Conservation (phyloP, 2,329 filamentous ascomycete species). For the Macrophomina pseudophaseolina region DNA sequence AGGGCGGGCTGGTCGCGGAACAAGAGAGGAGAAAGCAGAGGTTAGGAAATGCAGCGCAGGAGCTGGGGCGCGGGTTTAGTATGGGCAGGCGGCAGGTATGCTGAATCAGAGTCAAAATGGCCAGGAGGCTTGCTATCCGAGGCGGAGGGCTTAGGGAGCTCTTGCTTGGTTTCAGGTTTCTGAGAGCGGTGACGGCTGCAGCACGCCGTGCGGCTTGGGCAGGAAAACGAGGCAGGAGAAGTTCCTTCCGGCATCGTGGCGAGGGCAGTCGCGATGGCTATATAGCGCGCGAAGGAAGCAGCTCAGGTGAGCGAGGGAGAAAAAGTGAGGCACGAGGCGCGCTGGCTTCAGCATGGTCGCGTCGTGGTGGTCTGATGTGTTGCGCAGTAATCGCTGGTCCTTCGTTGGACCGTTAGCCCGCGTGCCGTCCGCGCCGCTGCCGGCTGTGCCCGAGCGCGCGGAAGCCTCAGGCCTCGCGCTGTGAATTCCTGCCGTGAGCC, state of each 20-base stretch:
- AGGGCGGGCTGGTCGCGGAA: neutral
- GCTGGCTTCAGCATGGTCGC: conserved; percentile 16
- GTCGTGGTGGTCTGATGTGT: conserved; percentile 17
- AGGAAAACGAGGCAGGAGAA: neutral
- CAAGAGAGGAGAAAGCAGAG: neutral
- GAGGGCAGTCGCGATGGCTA: neutral
- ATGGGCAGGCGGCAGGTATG: conserved; percentile 18
- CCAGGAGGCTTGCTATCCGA: conserved; percentile 17
- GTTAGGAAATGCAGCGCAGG: neutral
- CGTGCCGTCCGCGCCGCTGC: conserved; percentile 15
- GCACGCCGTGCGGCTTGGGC: conserved; percentile 11
- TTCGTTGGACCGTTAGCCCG: conserved; percentile 22
- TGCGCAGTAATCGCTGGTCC: conserved; percentile 20
- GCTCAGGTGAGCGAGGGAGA: conserved; percentile 21
- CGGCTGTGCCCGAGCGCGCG: conserved; percentile 12
- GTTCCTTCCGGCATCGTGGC: conserved; percentile 1
- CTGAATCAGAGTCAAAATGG: conserved; percentile 22
- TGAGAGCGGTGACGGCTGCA: conserved; percentile 15
- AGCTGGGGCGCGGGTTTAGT: conserved; percentile 21
- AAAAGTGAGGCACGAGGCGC: conserved; percentile 16
- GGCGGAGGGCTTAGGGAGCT: neutral
- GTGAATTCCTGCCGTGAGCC: too few species aligned
- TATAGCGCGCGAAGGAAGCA: conserved; percentile 1
- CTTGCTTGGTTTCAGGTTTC: conserved; percentile 20
- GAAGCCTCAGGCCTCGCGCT: neutral